phyloP scores from a whole-genome alignment of 345 rosid genomes.

The Acer campestre region DNA sequence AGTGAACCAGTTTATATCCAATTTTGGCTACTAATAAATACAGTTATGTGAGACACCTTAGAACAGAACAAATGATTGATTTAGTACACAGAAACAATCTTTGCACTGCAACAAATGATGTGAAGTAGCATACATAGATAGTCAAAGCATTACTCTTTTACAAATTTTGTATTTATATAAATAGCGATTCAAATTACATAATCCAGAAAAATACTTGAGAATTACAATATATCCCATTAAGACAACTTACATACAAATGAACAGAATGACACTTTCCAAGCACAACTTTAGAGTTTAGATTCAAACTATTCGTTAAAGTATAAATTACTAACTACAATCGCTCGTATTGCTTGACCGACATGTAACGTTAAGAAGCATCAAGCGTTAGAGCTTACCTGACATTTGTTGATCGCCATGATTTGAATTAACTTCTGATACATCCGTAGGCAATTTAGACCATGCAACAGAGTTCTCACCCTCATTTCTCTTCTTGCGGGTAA shows the following conservation, averaged over 20 bases:
- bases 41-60: background rate
- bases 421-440: constrained; percentile 31
- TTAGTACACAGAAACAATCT: background rate
- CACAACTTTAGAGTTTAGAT: background rate
- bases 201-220: background rate
- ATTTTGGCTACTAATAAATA: background rate
- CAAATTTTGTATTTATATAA: background rate
- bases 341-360: background rate
- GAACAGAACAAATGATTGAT: too few species aligned
- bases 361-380: constrained; percentile 26
- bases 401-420: constrained; percentile 34
- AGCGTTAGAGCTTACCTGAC: constrained; percentile 38
- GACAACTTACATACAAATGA: constrained; percentile 24
- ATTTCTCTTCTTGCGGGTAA: constrained; percentile 45
- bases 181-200: background rate
- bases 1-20: background rate
- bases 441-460: constrained; percentile 70
- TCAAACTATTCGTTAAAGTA: background rate
- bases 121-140: background rate
- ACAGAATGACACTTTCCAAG: background rate
- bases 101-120: background rate
- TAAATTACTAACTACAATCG: background rate
- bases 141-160: background rate
- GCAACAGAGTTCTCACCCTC: constrained; percentile 27
- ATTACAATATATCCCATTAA: constrained; percentile 6